phyloP scores from a whole-genome alignment of 139 green algal species.

The Chlorella sp. region DNA sequence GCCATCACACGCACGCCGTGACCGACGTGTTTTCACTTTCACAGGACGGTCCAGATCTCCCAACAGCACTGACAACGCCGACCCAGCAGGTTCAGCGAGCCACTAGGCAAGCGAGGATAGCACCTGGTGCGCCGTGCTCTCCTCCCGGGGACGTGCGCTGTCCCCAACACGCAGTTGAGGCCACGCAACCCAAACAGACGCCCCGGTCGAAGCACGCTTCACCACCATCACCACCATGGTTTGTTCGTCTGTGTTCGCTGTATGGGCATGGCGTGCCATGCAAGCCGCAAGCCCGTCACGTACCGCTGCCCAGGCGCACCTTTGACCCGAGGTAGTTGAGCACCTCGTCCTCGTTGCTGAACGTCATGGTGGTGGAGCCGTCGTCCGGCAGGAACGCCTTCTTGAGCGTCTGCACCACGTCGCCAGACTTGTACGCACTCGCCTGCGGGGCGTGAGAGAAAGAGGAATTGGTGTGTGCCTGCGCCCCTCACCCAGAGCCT shows the following conservation, averaged over 20 bases:
- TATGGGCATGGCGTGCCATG: not conserved
- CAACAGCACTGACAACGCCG: too few species aligned
- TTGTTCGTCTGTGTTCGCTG: not conserved
- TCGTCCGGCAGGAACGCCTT: slow-evolving; percentile 54
- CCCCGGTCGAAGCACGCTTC: too few species aligned
- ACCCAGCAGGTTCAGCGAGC: too few species aligned
- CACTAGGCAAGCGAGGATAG: too few species aligned
- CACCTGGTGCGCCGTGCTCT: too few species aligned
- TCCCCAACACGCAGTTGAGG: too few species aligned
- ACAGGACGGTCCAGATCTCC: too few species aligned
- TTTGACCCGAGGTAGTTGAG: slow-evolving; percentile 56
- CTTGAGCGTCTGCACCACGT: slow-evolving; percentile 64
- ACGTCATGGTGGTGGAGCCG: slow-evolving; percentile 33
- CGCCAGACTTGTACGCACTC: slow-evolving; percentile 49
- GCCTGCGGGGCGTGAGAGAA: slow-evolving; percentile 28
- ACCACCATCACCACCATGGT: too few species aligned
- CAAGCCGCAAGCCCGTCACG: not conserved
- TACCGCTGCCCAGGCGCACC: slow-evolving; percentile 14
- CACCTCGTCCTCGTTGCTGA: slow-evolving; percentile 51
- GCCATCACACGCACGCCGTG: too few species aligned
- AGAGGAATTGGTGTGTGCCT: not conserved
- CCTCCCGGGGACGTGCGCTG: too few species aligned
- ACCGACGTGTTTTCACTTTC: too few species aligned
- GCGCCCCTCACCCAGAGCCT: not conserved
- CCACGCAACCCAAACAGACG: too few species aligned